These are phyloP conservation scores for Piper longum DNA, from an alignment of 164 flowering plant species.

Conservation along the genomic window DNA sequence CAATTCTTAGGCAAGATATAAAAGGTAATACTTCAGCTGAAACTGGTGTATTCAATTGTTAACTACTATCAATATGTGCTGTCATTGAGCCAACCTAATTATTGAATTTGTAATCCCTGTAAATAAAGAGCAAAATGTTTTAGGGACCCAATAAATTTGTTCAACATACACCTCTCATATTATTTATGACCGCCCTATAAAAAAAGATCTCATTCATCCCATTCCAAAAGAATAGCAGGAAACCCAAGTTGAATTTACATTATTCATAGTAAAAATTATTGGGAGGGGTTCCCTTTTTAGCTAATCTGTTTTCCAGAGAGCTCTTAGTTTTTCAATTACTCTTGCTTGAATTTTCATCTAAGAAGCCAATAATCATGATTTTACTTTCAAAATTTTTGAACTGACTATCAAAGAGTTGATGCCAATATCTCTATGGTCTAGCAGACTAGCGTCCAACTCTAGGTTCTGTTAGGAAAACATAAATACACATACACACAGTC, in stretches of 20 bases:
- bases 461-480: background rate
- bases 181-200: background rate
- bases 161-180: no score
- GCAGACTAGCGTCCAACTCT: background rate
- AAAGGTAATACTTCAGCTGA: conserved; percentile 38
- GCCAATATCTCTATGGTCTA: background rate
- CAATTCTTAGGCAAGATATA: conserved; percentile 79
- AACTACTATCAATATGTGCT: background rate
- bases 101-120: no score
- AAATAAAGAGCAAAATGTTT: no score
- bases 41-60: background rate
- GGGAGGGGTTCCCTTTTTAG: background rate
- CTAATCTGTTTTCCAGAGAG: background rate
- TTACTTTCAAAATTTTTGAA: background rate
- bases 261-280: background rate
- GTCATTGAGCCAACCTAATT: background rate
- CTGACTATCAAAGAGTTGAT: no score
- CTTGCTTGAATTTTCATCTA: background rate
- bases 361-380: background rate
- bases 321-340: no score
- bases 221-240: background rate
- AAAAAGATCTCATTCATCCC: background rate
- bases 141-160: no score
- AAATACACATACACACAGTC: background rate
- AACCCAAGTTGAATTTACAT: background rate